phyloP scores from a whole-genome alignment of 495 filamentous ascomycete genomes.

The Lentithecium fluviatile region DNA sequence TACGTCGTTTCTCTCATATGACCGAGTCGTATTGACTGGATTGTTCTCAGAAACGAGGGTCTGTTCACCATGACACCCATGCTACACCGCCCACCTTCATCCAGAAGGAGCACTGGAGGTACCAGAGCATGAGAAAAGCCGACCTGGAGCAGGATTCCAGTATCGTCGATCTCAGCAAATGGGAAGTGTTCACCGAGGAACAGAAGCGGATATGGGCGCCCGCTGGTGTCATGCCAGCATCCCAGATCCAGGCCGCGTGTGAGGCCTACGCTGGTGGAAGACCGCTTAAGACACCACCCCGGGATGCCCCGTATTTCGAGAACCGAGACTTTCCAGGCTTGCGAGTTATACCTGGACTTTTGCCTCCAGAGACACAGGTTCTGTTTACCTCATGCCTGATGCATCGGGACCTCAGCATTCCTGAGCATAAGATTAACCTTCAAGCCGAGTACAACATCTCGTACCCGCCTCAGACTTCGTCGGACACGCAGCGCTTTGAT shows the following conservation, averaged over 20 bases:
- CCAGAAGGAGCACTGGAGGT: conserved; percentile 27
- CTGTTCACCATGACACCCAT: conserved; percentile 30
- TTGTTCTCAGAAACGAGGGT: not conserved
- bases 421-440: conserved; percentile 31
- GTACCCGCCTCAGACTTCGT: conserved; percentile 19
- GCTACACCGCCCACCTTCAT: conserved; percentile 28
- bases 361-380: conserved; percentile 30
- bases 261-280: conserved; percentile 3
- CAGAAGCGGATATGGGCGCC: conserved; percentile 9
- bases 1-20: conserved; percentile 9
- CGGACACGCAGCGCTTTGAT: conserved; percentile 18
- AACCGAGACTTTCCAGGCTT: conserved; percentile 26
- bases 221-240: conserved; percentile 11
- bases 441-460: conserved; percentile 31
- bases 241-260: conserved; percentile 22
- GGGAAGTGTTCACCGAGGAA: conserved; percentile 20
- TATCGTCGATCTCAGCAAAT: conserved; percentile 18
- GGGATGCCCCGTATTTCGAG: conserved; percentile 12
- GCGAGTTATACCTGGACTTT: conserved; percentile 24
- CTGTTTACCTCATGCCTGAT: conserved; percentile 28
- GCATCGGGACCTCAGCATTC: conserved; percentile 28
- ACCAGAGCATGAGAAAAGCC: conserved; percentile 27
- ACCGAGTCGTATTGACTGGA: not conserved
- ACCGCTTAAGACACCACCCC: not conserved
- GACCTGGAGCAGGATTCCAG: conserved; percentile 16